A percentile compares a stretch with the other conserved stretches of the same genome.
These are phyloP conservation scores for Karstenula rhodostoma DNA, from an alignment of 2,329 filamentous ascomycete genomes.

Conservation along the genomic window DNA sequence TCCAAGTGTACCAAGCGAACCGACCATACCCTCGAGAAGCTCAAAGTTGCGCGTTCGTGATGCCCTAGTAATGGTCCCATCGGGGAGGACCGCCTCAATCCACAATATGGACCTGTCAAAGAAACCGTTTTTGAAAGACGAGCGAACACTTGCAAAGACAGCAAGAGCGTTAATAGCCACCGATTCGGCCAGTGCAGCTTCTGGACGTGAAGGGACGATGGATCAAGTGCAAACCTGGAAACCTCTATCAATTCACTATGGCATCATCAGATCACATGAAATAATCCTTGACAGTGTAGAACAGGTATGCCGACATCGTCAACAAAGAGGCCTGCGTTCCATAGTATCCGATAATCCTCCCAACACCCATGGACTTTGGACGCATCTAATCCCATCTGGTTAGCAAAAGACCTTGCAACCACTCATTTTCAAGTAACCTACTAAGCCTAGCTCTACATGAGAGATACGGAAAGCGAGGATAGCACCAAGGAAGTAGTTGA, in stretches of 20 bases:
- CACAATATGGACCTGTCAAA: conserved; percentile 70
- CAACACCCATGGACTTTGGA: conserved; percentile 30
- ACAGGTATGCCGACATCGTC: conserved; percentile 39
- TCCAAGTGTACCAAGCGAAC: conserved; percentile 67
- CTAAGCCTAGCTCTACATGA: conserved; percentile 52
- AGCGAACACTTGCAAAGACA: conserved; percentile 72
- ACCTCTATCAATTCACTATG: neutral
- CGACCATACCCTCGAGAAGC: conserved; percentile 66
- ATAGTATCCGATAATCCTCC: conserved; percentile 39
- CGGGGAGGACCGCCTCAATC: conserved; percentile 69
- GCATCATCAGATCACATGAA: conserved; percentile 20
- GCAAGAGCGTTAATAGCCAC: conserved; percentile 55
- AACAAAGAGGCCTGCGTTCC: conserved; percentile 42
- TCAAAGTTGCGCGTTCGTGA: conserved; percentile 59
- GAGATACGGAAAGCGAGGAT: conserved; percentile 51
- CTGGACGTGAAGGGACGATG: neutral
- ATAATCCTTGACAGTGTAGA: conserved; percentile 43
- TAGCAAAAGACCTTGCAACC: neutral
- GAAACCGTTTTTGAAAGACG: conserved; percentile 70
- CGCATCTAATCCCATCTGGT: conserved; percentile 16
- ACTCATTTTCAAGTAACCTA: neutral
- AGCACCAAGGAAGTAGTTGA: conserved; percentile 50
- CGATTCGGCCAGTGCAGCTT: neutral
- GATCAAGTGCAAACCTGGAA: neutral
- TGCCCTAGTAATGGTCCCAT: conserved; percentile 62